phyloP scores from a whole-genome alignment of 345 rosid genomes.

The Hibiscus mutabilis region DNA sequence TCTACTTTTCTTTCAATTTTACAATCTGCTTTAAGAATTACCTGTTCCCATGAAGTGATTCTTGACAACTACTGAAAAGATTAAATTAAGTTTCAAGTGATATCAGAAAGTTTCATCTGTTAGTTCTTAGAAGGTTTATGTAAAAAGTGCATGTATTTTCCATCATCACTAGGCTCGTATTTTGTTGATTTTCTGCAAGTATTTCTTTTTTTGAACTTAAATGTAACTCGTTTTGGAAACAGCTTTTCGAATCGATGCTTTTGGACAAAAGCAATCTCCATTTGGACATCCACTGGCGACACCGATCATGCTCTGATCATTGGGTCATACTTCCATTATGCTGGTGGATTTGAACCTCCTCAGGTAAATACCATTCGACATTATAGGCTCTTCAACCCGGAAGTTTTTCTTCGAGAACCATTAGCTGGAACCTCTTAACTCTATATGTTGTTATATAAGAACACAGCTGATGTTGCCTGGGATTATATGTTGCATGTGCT shows the following conservation, averaged over 20 bases:
- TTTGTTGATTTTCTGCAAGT: too few relatives aligned
- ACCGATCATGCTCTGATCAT: slow-evolving; percentile 80
- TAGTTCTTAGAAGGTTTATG: too few relatives aligned
- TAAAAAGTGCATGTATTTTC: not conserved
- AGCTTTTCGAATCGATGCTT: slow-evolving; percentile 91
- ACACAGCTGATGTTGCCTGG: not conserved
- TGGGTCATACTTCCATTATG: slow-evolving; percentile 81
- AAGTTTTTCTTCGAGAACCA: not conserved
- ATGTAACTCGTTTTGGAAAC: slow-evolving; percentile 9
- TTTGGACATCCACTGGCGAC: slow-evolving; percentile 92
- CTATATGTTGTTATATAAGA: not conserved
- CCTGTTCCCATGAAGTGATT: too few relatives aligned
- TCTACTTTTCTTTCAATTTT: not conserved
- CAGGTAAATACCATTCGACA: slow-evolving; percentile 33
- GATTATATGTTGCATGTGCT: not conserved
- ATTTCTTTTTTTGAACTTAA: not conserved
- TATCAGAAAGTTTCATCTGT: too few relatives aligned
- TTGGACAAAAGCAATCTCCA: slow-evolving; percentile 85
- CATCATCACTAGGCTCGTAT: too few relatives aligned
- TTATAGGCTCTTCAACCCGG: not conserved
- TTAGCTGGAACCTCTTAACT: not conserved
- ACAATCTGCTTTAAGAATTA: not conserved
- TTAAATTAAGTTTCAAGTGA: too few relatives aligned
- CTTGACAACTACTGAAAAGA: too few relatives aligned
- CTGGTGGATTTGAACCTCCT: slow-evolving; percentile 88